phyloP scores from a whole-genome alignment of 148 eudicot genomes.

The Cornus kousa region DNA sequence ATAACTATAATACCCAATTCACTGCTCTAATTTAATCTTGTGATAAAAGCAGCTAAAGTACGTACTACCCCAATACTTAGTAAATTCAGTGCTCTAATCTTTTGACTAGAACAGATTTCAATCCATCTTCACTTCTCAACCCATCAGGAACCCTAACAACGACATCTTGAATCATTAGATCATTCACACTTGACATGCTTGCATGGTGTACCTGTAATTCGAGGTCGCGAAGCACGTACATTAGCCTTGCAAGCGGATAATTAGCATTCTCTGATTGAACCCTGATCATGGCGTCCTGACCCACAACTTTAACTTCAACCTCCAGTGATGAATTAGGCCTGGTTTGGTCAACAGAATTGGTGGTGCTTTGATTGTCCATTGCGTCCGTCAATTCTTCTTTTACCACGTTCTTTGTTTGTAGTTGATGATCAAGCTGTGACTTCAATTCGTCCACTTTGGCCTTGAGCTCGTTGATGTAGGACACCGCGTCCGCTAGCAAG shows the following conservation, averaged over 20 bases:
- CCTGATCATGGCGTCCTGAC: constrained; percentile 61
- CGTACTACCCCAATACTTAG: too few species aligned
- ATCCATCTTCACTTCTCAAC: constrained; percentile 24
- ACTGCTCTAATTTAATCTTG: constrained; percentile 24
- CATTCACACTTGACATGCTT: constrained; percentile 54
- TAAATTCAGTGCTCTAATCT: constrained; percentile 18
- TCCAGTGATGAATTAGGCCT: constrained; percentile 9
- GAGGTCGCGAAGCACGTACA: constrained; percentile 62
- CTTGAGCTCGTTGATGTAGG: constrained; percentile 67
- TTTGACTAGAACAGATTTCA: constrained; percentile 40
- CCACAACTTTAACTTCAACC: constrained; percentile 61
- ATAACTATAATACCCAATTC: background rate
- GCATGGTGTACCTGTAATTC: constrained; percentile 67
- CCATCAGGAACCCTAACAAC: constrained; percentile 47
- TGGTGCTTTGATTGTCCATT: constrained; percentile 36
- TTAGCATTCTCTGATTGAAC: constrained; percentile 58
- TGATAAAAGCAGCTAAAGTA: constrained; percentile 29
- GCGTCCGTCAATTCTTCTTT: constrained; percentile 13
- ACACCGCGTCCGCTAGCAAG: constrained; percentile 66
- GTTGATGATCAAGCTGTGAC: constrained; percentile 19
- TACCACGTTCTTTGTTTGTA: background rate
- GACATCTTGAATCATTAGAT: constrained; percentile 78
- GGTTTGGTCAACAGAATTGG: constrained; percentile 22
- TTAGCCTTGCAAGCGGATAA: constrained; percentile 58
- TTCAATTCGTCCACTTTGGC: constrained; percentile 40